Base-by-base conservation (phyloP, 1,284 basidiomycete species). In the Ceratobasidium sp. region DNA sequence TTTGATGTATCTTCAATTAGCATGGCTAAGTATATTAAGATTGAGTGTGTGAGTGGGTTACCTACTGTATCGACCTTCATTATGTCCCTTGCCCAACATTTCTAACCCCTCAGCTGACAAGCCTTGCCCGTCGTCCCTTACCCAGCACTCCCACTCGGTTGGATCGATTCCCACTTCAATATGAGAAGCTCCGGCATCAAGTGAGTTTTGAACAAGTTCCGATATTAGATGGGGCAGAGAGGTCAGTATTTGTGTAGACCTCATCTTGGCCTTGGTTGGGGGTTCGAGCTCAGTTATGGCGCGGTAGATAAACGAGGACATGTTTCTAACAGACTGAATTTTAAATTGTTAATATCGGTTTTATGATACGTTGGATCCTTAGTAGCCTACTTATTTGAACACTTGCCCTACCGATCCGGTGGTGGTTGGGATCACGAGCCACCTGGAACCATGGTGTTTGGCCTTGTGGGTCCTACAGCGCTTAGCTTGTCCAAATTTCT, bases 151-250 rank as follows among this genome's bases (percentile, higher is more conserved):
- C 92, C 93, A 93, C 71, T 89, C 85, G 58, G 86, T 84, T 30
- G 81, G 76, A 70, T 81, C 77, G 32, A 84, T 61, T 52, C 78
- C 77, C 30, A 80, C 76, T 30, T 80, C 77, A 32, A 85, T 78
- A 3, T 76, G 72, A 3, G 64, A 77, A 1, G 83, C 78, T 6
- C 75, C 65, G 0, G 84, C 83, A 74, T 85, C 84, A n/a, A 85
- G 74, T 0, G 92, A 86, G 79, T 97, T 97, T 78, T 96, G 93
- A n/a, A 94, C 80, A 46, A 97, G 87, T 80, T 97, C 93, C 0
- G 88, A 89, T 23, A 96, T 83, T 72, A 95, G 84, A 78, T 91
- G 88, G 3, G 91, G 85, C 23, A 96, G 79, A 5, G 92, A 91
- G 0, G 93, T 93, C 72, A 97, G 82, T 75, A 95, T 89, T 78